These are phyloP conservation scores for Pichia sp. DNA, from an alignment of 1,139 yeast species.

Conservation along the genomic window DNA sequence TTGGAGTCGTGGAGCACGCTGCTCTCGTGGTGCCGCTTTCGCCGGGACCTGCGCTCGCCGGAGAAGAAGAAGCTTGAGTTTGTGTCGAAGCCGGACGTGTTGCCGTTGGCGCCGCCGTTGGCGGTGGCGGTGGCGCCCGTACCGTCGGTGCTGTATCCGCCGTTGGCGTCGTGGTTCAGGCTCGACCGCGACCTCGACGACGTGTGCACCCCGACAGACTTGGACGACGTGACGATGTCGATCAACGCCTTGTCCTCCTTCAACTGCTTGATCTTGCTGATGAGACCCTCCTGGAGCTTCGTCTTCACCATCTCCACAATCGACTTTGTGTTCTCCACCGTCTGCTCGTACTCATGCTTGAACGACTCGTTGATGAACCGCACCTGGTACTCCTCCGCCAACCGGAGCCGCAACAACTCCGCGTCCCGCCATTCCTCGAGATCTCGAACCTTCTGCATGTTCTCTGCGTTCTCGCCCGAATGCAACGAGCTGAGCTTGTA, in stretches of 20 bases:
- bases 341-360: constrained; percentile 67
- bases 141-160: not conserved
- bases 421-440: constrained; percentile 78
- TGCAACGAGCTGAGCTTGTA: constrained; percentile 74
- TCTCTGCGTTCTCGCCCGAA: constrained; percentile 69
- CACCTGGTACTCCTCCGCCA: constrained; percentile 85
- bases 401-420: constrained; percentile 68
- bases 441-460: constrained; percentile 50
- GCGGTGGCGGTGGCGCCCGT: not conserved
- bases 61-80: constrained; percentile 30
- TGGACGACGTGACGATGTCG: constrained; percentile 63
- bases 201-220: constrained; percentile 23
- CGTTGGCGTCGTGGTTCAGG: constrained; percentile 2
- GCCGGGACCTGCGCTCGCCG: constrained; percentile 32
- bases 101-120: not conserved
- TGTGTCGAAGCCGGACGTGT: constrained; percentile 31
- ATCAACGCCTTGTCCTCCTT: constrained; percentile 85
- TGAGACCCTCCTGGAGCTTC: constrained; percentile 72
- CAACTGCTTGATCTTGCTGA: constrained; percentile 74
- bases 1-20: constrained; percentile 20
- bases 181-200: constrained; percentile 23
- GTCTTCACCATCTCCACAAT: constrained; percentile 80
- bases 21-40: constrained; percentile 26
- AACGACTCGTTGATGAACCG: constrained; percentile 73
- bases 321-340: constrained; percentile 74